Conservation (phyloP, 169 alveolate genomes). For the Eimeria falciformis region DNA sequence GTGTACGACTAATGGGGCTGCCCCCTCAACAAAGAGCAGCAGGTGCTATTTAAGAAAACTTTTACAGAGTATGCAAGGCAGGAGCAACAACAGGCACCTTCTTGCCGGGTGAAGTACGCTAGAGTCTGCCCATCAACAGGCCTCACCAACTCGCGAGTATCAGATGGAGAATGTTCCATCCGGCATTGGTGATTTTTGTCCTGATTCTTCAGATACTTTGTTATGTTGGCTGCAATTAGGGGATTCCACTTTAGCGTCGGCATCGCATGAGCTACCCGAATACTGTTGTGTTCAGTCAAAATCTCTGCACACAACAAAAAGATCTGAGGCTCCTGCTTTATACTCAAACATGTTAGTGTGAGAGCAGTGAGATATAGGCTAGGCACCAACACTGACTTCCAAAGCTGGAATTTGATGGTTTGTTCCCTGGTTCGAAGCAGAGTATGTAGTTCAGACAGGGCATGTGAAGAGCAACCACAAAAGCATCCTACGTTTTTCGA, state of each 20-base stretch:
- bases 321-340: background rate
- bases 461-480: background rate
- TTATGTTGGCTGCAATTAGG: constrained; percentile 15
- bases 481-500: background rate
- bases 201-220: constrained; percentile 1
- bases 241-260: constrained; percentile 25
- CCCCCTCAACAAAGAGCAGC: too few species aligned
- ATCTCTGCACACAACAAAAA: background rate
- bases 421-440: background rate
- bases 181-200: constrained; percentile 16
- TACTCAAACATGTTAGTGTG: background rate
- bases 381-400: background rate
- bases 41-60: too few species aligned
- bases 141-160: background rate
- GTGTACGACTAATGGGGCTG: too few species aligned
- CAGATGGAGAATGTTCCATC: constrained; percentile 40
- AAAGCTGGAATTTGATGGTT: too few species aligned
- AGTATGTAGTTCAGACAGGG: background rate
- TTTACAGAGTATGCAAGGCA: too few species aligned
- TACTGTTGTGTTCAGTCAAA: background rate
- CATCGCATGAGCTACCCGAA: background rate
- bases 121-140: background rate
- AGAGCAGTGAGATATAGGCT: background rate
- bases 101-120: too few species aligned
- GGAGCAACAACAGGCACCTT: too few species aligned